phyloP scores from a whole-genome alignment of 1,284 basidiomycete species.

The Sanghuangporus baumii region DNA sequence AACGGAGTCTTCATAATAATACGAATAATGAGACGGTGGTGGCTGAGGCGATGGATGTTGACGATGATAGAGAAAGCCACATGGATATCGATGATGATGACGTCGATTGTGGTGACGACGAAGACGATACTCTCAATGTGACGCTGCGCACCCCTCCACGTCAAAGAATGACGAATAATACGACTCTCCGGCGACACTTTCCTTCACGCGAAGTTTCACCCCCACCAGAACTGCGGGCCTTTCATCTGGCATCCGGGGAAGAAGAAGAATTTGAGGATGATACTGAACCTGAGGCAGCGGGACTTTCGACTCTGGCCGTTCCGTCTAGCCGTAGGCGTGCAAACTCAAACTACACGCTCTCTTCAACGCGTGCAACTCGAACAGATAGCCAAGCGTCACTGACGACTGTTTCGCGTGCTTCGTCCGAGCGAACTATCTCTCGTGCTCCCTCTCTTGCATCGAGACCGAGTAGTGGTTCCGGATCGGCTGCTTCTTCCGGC shows the following conservation, averaged over 20 bases:
- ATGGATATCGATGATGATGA: neutral
- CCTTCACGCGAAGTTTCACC: neutral
- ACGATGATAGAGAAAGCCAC: slow-evolving; percentile 14
- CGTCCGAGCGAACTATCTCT: slow-evolving; percentile 6
- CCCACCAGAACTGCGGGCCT: neutral
- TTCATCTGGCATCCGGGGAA: neutral
- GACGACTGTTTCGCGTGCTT: slow-evolving; percentile 7
- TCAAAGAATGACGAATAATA: neutral
- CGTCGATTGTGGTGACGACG: slow-evolving; percentile 26
- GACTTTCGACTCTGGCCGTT: neutral
- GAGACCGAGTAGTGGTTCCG: neutral
- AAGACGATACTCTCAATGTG: slow-evolving; percentile 52
- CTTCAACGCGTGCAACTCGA: slow-evolving; percentile 6
- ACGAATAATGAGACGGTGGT: neutral
- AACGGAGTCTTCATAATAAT: slow-evolving; percentile 12
- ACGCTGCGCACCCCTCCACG: slow-evolving; percentile 57
- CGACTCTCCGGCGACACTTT: neutral
- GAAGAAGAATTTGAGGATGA: slow-evolving; percentile 1
- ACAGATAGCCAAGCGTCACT: slow-evolving; percentile 9
- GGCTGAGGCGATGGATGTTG: neutral
- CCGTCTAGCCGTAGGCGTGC: neutral
- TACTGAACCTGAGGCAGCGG: neutral
- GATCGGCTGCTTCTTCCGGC: slow-evolving; percentile 1
- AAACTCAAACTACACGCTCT: slow-evolving; percentile 17
- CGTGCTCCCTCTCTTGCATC: slow-evolving; percentile 15